These are phyloP conservation scores for Candida railenensis DNA, from an alignment of 805 yeast genomes.

Conservation along the genomic window DNA sequence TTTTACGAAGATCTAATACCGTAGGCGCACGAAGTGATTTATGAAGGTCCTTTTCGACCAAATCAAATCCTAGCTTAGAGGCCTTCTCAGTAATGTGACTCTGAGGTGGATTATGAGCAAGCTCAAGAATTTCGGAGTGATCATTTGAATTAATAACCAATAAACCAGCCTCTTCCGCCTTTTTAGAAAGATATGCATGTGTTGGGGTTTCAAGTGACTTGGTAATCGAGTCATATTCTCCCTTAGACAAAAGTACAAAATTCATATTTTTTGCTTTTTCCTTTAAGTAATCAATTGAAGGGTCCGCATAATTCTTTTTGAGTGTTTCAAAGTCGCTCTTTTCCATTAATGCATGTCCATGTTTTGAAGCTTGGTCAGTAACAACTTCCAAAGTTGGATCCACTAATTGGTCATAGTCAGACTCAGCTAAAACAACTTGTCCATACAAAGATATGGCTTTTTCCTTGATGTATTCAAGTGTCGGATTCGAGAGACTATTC, in stretches of 20 bases:
- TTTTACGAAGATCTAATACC: not conserved
- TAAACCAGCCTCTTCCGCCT: constrained; percentile 18
- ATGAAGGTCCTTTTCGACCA: constrained; percentile 10
- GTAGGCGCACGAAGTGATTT: constrained; percentile 10
- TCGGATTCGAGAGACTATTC: constrained; percentile 10
- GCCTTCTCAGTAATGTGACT: constrained; percentile 15
- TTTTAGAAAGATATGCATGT: constrained; percentile 18
- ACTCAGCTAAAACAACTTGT: constrained; percentile 6
- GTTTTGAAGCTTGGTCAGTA: constrained; percentile 8
- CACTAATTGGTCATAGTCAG: constrained; percentile 3
- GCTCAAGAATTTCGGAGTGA: not conserved
- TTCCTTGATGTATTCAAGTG: constrained; percentile 13
- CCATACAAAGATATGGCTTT: constrained; percentile 10
- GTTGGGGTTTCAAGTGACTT: constrained; percentile 18
- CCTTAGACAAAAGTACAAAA: not conserved
- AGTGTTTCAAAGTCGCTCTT: constrained; percentile 16
- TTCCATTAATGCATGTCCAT: constrained; percentile 14
- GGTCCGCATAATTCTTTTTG: constrained; percentile 16
- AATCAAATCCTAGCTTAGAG: constrained; percentile 5
- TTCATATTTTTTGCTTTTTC: constrained; percentile 14
- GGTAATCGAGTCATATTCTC: constrained; percentile 12
- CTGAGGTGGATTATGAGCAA: constrained; percentile 12
- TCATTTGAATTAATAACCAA: constrained; percentile 5
- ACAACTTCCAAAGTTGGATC: constrained; percentile 14
- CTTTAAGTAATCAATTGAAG: constrained; percentile 27